A percentile compares a stretch with the other conserved stretches of the same genome.
Conservation (phyloP, 2,329 filamentous ascomycete genomes). For the Sporothrix globosa region DNA sequence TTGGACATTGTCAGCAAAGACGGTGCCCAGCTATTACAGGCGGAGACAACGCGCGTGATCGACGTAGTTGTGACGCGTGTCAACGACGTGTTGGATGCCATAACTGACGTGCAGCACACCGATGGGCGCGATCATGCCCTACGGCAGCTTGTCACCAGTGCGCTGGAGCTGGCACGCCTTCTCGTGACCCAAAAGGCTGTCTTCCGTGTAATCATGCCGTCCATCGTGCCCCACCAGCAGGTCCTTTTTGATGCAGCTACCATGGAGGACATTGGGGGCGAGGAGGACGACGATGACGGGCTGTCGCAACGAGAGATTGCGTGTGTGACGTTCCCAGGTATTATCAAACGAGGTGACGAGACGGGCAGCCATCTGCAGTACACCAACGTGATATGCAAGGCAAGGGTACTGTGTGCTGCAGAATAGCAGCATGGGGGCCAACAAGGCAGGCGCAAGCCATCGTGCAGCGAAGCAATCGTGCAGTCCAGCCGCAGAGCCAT, state of each 20-base stretch:
- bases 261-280: constrained; percentile 70
- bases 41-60: constrained; percentile 50
- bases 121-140: constrained; percentile 55
- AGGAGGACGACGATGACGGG: constrained; percentile 42
- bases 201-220: constrained; percentile 60
- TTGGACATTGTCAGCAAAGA: constrained; percentile 62
- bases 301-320: constrained; percentile 57
- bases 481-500: neutral
- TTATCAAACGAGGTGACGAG: constrained; percentile 68
- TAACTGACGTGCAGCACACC: constrained; percentile 26
- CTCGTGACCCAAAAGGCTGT: constrained; percentile 63
- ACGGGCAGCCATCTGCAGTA: constrained; percentile 63
- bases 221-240: constrained; percentile 56
- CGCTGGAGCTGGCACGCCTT: constrained; percentile 60
- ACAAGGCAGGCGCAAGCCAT: neutral
- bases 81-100: constrained; percentile 52
- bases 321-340: constrained; percentile 66
- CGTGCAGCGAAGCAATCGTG: neutral
- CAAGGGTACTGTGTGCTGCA: constrained; percentile 63
- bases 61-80: constrained; percentile 52
- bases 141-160: constrained; percentile 55
- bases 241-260: constrained; percentile 59
- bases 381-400: constrained; percentile 66
- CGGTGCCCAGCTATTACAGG: constrained; percentile 50
- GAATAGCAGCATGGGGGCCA: constrained; percentile 42